Evolutionary conservation across 768 basidiomycete genomes (phyloP), one percentile per base, ranked within the genome.

Genomic region (Russula brevipes): DNA sequence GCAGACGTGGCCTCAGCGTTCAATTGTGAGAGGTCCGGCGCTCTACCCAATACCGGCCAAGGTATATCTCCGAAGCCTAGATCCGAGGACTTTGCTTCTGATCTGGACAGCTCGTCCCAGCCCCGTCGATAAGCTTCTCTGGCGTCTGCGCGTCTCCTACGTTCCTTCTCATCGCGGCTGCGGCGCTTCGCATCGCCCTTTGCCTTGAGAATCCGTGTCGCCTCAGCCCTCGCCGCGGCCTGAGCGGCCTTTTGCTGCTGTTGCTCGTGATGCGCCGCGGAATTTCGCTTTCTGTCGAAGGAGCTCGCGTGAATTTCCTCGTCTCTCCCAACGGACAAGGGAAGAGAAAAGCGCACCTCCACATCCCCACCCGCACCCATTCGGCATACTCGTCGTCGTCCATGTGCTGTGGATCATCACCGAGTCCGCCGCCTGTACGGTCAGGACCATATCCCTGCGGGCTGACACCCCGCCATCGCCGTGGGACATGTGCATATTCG

Each of bases 301-400:
- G 9, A 10, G 60, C 59, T 59, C 53, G 61, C 42, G 47, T 7
- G 8, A 33, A 17, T 6, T 49, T 10, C 19, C n/a, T 5, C 16
- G 24, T 30, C 36, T 16, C 36, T 3, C 46, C 3, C 56, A 6
- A 24, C 5, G 11, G 12, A 36, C 45, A 30, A 3, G 38, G 54
- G 24, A 51, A 7, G 36, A 4, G 10, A 53, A 30, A 5, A 24
- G 74, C 83, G 45, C 64, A 86, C 83, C 84, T 82, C 78, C 90
- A 94, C 89, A 97, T 95, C 52, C 91, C 91, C 31, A 80, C 74
- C 66, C 94, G 78, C 55, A 96, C 76, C 89, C 90, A 95, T 69
- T 92, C 90, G 1, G 88, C 83, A 68, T 96, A 96, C 63, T 91
- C 87, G 67, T 94, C 88, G 8, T 94, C 92, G 63, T 87, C 86